phyloP scores from a whole-genome alignment of 1,284 basidiomycete genomes.

The Salmacisia buchloeana region DNA sequence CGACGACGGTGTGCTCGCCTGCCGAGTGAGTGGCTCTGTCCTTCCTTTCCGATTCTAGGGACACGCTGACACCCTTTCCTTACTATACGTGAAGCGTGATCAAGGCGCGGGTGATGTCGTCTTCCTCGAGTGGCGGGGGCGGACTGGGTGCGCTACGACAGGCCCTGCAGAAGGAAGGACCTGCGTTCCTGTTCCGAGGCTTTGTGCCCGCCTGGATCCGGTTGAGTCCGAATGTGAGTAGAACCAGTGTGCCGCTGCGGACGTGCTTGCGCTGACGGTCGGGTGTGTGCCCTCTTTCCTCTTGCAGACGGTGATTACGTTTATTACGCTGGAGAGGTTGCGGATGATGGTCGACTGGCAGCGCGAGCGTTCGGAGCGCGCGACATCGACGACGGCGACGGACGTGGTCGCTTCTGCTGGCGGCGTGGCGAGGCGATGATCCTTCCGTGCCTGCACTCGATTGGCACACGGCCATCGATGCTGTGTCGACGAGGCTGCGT shows the following conservation, averaged over 20 bases:
- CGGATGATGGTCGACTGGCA: constrained; percentile 34
- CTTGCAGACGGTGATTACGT: constrained; percentile 42
- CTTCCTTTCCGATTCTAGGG: background rate
- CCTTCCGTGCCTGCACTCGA: no score
- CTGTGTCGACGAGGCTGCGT: no score
- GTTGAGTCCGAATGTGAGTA: constrained; percentile 34
- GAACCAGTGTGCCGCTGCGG: background rate
- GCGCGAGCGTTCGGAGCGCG: no score
- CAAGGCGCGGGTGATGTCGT: constrained; percentile 55
- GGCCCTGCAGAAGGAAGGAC: constrained; percentile 51
- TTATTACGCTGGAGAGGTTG: constrained; percentile 45
- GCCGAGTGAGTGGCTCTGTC: constrained; percentile 22
- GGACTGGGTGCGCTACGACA: constrained; percentile 26
- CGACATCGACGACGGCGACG: no score
- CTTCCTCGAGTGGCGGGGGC: constrained; percentile 21
- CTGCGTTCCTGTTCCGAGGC: constrained; percentile 56
- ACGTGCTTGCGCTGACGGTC: no score
- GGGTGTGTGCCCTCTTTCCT: background rate
- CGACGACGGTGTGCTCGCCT: constrained; percentile 52
- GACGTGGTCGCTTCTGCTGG: no score
- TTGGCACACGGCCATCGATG: no score
- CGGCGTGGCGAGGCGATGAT: no score
- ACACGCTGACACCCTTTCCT: background rate
- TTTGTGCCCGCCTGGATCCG: constrained; percentile 57
- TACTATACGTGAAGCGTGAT: constrained; percentile 47